Base-by-base conservation (phyloP, 306 rosid genomes). In the Fragaria nilgerrensis region DNA sequence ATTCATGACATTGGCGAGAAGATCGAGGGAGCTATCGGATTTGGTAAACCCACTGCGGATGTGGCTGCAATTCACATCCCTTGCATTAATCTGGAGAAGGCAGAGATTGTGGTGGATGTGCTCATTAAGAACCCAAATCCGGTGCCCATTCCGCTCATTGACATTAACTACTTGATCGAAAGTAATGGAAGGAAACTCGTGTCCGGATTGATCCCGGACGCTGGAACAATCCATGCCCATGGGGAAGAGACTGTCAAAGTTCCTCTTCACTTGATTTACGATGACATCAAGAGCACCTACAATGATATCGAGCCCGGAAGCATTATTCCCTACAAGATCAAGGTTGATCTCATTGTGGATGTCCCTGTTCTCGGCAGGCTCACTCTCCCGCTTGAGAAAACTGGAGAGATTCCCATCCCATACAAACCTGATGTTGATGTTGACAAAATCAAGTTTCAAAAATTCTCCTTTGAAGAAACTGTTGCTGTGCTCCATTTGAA, bases 1-100 rank as follows among this genome's bases (percentile, higher is more conserved):
- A 90, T 96, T 76, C 93, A 92, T 0, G 99, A 96, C 79, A 86
- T 96, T 43, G 98, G 98, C 14, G 97, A 96, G 91, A 96, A 96
- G 88, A 86, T 96, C 34, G 97, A 96, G 82, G 98, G 65, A 72
- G 77, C 89, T 19, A 86, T 92, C 20, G 96, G 99, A n/a, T 91
- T 96, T 19, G 97, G 98, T 61, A 96, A 96, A 82, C 99, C 99
- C 4, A 88, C 90, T 6, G 99, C 98, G 0, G 99, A 96, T 83
- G 91, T 96, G 36, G 11, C 86, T 4, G 92, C 23, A 8, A 72
- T 96, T 52, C 98, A 89, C 85, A 78, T 96, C 84, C 91, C 94
- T 1, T 32, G 15, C 10, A 88, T 96, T 68, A 92, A 81, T 63
- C 90, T 96, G 23, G 89, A 96, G 34, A 88, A 76, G 86, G 94